A percentile compares a stretch with the other conserved stretches of the same genome.
Conservation (phyloP, 495 filamentous ascomycete genomes). For the Neurospora terricola region DNA sequence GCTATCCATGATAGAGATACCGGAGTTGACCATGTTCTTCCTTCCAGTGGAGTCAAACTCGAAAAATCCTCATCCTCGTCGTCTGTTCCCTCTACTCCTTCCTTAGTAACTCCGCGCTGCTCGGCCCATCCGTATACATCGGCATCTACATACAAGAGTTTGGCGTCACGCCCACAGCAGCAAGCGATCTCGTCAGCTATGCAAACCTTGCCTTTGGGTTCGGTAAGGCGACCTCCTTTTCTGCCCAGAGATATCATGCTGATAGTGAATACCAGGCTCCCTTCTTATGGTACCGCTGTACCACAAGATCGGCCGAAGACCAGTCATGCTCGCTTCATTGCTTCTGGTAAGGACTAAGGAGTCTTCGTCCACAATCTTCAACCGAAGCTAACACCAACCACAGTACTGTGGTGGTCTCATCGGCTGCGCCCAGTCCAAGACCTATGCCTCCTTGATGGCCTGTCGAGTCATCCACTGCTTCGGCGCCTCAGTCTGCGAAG, state of each 20-base stretch:
- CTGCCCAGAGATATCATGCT: not conserved
- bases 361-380: too few species aligned
- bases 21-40: not conserved
- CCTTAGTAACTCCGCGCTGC: conserved; percentile 47
- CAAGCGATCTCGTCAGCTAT: conserved; percentile 50
- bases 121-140: conserved; percentile 53
- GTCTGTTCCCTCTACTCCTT: conserved; percentile 53
- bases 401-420: conserved; percentile 50
- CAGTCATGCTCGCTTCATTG: conserved; percentile 48
- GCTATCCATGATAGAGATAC: not conserved
- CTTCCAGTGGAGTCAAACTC: conserved; percentile 44
- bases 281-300: conserved; percentile 51
- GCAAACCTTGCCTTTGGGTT: conserved; percentile 56
- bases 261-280: conserved; percentile 25
- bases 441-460: conserved; percentile 44
- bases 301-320: conserved; percentile 49
- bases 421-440: conserved; percentile 41
- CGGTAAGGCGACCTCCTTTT: conserved; percentile 21
- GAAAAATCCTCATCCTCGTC: conserved; percentile 50
- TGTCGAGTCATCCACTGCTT: conserved; percentile 46
- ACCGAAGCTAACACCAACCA: not conserved
- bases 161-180: conserved; percentile 34
- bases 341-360: conserved; percentile 35
- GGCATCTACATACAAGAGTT: conserved; percentile 47
- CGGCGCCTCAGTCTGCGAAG: conserved; percentile 51